Percentiles rank a stretch among this genome's conserved stretches.
These are phyloP conservation scores for Ricinus communis DNA, from an alignment of 345 rosid genomes.

Conservation along the genomic window DNA sequence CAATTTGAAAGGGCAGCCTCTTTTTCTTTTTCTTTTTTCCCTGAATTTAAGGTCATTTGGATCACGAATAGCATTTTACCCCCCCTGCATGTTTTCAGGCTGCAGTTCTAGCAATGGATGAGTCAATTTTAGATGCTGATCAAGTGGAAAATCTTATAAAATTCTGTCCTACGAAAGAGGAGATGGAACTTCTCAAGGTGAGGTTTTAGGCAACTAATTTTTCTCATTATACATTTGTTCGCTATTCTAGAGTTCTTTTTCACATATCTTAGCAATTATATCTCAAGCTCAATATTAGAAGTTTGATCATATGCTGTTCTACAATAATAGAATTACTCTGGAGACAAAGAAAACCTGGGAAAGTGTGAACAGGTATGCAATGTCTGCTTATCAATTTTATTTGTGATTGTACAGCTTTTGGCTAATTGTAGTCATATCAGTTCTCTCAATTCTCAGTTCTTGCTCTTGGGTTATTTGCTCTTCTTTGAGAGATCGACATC, in stretches of 20 bases:
- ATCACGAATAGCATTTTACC: slow-evolving; percentile 7
- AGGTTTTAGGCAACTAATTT: slow-evolving; percentile 24
- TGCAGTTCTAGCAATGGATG: slow-evolving; percentile 97
- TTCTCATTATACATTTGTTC: slow-evolving; percentile 4
- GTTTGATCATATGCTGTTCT: slow-evolving; percentile 9
- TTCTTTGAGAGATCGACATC: background rate
- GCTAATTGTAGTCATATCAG: background rate
- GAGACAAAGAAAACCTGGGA: slow-evolving; percentile 80
- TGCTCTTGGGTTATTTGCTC: slow-evolving; percentile 5
- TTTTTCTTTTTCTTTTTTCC: background rate
- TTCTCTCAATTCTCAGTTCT: slow-evolving; percentile 8
- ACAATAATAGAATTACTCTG: slow-evolving; percentile 58
- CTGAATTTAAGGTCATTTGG: background rate
- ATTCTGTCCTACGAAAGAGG: slow-evolving; percentile 98
- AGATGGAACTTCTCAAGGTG: slow-evolving; percentile 98
- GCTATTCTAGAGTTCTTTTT: slow-evolving; percentile 13
- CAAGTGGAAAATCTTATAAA: slow-evolving; percentile 98
- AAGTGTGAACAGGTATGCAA: slow-evolving; percentile 93
- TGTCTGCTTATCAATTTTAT: slow-evolving; percentile 6
- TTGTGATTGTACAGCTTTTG: slow-evolving; percentile 6
- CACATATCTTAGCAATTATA: background rate
- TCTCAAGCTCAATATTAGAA: background rate
- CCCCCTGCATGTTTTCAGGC: slow-evolving; percentile 52
- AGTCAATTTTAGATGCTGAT: slow-evolving; percentile 81
- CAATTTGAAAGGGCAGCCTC: background rate